A percentile compares a stretch with the other conserved stretches of the same genome.
Conservation (phyloP, 2,329 filamentous ascomycete species). For the Capronia epimyces region DNA sequence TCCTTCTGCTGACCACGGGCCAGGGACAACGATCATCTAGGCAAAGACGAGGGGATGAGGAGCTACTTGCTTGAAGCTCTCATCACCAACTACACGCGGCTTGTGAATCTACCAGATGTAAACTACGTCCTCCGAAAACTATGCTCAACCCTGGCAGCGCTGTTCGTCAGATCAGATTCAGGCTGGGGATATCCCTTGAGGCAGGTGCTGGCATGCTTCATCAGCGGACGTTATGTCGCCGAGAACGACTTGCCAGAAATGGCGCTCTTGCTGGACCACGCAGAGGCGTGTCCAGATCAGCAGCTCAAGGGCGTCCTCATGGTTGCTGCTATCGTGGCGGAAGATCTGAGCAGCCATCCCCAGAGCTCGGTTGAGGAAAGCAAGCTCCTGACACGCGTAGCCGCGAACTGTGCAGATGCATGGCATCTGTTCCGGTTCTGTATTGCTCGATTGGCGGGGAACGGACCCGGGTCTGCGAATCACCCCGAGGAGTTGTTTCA, state of each 20-base stretch:
- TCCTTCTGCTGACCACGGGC: not conserved
- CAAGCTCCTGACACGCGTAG: constrained; percentile 11
- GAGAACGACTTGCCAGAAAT: constrained; percentile 37
- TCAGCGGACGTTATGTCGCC: constrained; percentile 36
- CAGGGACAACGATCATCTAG: constrained; percentile 33
- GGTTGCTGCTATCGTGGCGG: constrained; percentile 36
- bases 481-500: constrained; percentile 6
- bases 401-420: constrained; percentile 18
- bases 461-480: not conserved
- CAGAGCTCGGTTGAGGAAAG: constrained; percentile 8
- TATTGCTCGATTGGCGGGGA: not conserved
- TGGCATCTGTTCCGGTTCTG: constrained; percentile 23
- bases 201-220: constrained; percentile 34
- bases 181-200: constrained; percentile 34
- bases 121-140: constrained; percentile 45
- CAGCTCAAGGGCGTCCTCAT: constrained; percentile 21
- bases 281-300: constrained; percentile 8
- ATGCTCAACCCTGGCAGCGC: constrained; percentile 40
- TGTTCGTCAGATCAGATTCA: constrained; percentile 39
- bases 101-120: constrained; percentile 37
- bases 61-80: constrained; percentile 38
- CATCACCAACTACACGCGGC: constrained; percentile 40
- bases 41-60: constrained; percentile 30
- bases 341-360: constrained; percentile 29
- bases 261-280: constrained; percentile 31